A percentile compares a stretch with the other conserved stretches of the same genome.
Evolutionary conservation across 768 basidiomycete species (phyloP).

Genomic region (Cubamyces lactineus): DNA sequence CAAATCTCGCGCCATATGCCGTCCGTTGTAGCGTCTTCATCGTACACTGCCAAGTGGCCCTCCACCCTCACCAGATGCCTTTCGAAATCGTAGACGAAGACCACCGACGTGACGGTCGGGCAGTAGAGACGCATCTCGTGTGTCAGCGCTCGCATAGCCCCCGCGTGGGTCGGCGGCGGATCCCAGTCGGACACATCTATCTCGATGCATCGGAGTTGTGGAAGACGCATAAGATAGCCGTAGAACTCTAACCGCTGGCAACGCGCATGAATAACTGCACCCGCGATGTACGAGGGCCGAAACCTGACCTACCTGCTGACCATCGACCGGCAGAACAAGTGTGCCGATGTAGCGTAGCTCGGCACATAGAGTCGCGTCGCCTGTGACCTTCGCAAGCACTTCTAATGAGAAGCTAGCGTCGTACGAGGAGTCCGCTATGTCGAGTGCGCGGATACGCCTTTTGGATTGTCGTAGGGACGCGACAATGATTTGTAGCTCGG

Average conservation of each 20-base stretch:
- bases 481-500: constrained; percentile 54
- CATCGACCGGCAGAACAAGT: constrained; percentile 62
- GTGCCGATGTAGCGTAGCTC: constrained; percentile 65
- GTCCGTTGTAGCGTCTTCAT: constrained; percentile 27
- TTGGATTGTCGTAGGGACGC: constrained; percentile 50
- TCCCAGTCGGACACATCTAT: constrained; percentile 70
- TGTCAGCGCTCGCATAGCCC: constrained; percentile 60
- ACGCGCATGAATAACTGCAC: background rate
- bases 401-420: constrained; percentile 56
- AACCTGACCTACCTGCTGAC: constrained; percentile 48
- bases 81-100: constrained; percentile 70
- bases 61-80: constrained; percentile 26
- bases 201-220: constrained; percentile 56
- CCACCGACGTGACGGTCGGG: constrained; percentile 50
- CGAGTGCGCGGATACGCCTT: constrained; percentile 51
- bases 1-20: constrained; percentile 32
- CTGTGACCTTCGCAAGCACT: constrained; percentile 47
- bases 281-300: constrained; percentile 5
- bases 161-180: constrained; percentile 53
- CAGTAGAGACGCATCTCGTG: constrained; percentile 65
- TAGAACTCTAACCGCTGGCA: constrained; percentile 64
- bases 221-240: constrained; percentile 57
- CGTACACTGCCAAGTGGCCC: constrained; percentile 25
- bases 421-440: constrained; percentile 66
- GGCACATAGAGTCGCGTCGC: constrained; percentile 33